These are phyloP conservation scores for Talaromyces liani DNA, from an alignment of 495 filamentous ascomycete genomes.

Conservation along the genomic window DNA sequence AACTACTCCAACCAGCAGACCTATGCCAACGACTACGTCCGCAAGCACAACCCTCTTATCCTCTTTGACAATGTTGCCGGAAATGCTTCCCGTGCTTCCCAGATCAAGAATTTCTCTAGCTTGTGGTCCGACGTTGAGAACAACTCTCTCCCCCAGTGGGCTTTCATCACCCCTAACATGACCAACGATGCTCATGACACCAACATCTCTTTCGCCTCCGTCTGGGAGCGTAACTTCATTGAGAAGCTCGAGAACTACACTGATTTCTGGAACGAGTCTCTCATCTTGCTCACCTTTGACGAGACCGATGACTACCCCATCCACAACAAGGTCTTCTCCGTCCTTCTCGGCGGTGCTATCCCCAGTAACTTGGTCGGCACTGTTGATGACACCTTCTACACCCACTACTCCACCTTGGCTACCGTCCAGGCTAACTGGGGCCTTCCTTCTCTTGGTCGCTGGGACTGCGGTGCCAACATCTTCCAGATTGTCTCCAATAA, in stretches of 20 bases:
- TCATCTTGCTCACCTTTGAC: slow-evolving; percentile 64
- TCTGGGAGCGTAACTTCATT: slow-evolving; percentile 53
- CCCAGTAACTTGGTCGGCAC: slow-evolving; percentile 50
- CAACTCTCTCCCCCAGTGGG: slow-evolving; percentile 59
- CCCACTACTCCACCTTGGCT: slow-evolving; percentile 62
- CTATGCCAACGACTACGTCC: slow-evolving; percentile 59
- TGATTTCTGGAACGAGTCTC: slow-evolving; percentile 62
- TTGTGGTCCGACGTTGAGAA: slow-evolving; percentile 53
- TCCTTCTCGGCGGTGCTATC: slow-evolving; percentile 62
- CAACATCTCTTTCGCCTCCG: slow-evolving; percentile 50
- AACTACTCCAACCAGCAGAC: slow-evolving; percentile 46
- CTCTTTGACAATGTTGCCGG: slow-evolving; percentile 51
- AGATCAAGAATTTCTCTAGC: slow-evolving; percentile 61
- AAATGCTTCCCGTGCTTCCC: slow-evolving; percentile 44
- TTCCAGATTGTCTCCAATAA: slow-evolving; percentile 52
- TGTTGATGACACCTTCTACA: slow-evolving; percentile 59
- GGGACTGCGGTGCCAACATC: slow-evolving; percentile 66
- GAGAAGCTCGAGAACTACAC: slow-evolving; percentile 52
- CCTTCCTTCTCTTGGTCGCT: slow-evolving; percentile 59
- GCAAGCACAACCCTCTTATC: slow-evolving; percentile 67
- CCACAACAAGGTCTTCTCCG: slow-evolving; percentile 49
- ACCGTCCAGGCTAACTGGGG: slow-evolving; percentile 62
- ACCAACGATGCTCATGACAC: slow-evolving; percentile 66
- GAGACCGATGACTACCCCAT: slow-evolving; percentile 51
- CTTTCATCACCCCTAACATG: slow-evolving; percentile 75